Percentiles rank a stretch among this genome's conserved stretches.
Conservation (phyloP, 2,329 filamentous ascomycete species). For the Atkinsonella texensis region DNA sequence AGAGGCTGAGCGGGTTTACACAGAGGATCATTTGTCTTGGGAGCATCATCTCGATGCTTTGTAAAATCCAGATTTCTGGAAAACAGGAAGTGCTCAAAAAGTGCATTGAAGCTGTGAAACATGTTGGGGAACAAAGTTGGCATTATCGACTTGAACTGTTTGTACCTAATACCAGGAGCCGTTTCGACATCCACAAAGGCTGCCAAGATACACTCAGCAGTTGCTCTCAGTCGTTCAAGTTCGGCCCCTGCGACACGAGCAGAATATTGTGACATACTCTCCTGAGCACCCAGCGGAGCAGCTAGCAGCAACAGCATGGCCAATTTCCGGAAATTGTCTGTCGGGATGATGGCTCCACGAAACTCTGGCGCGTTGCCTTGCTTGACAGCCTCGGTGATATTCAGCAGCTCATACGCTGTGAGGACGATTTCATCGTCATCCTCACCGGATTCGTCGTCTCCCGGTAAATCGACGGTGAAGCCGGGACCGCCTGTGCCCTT, state of each 20-base stretch:
- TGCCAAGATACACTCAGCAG: slow-evolving; percentile 53
- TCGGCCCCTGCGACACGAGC: slow-evolving; percentile 42
- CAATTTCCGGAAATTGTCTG: slow-evolving; percentile 59
- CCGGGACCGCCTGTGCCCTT: slow-evolving; percentile 19
- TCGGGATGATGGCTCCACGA: slow-evolving; percentile 57
- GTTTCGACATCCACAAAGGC: slow-evolving; percentile 55
- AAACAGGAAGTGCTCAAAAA: slow-evolving; percentile 68
- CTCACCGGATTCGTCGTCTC: slow-evolving; percentile 32
- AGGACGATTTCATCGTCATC: slow-evolving; percentile 52
- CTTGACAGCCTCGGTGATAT: slow-evolving; percentile 49
- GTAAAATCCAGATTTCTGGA: slow-evolving; percentile 58
- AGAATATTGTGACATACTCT: slow-evolving; percentile 50
- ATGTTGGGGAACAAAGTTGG: slow-evolving; percentile 51
- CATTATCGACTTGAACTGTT: slow-evolving; percentile 48
- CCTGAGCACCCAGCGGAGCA: slow-evolving; percentile 52
- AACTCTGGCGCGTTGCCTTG: slow-evolving; percentile 37
- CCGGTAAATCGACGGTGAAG: slow-evolving; percentile 34
- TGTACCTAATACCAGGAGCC: slow-evolving; percentile 49
- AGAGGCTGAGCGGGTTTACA: slow-evolving; percentile 32
- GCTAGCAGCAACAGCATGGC: slow-evolving; percentile 58
- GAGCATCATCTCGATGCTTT: slow-evolving; percentile 27
- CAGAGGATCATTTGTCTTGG: background rate
- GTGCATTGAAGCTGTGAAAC: slow-evolving; percentile 52
- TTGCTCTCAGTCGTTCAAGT: slow-evolving; percentile 44
- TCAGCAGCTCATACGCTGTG: slow-evolving; percentile 55